Evolutionary conservation across 345 rosid species (phyloP).

Genomic region (Syzygium aqueum): DNA sequence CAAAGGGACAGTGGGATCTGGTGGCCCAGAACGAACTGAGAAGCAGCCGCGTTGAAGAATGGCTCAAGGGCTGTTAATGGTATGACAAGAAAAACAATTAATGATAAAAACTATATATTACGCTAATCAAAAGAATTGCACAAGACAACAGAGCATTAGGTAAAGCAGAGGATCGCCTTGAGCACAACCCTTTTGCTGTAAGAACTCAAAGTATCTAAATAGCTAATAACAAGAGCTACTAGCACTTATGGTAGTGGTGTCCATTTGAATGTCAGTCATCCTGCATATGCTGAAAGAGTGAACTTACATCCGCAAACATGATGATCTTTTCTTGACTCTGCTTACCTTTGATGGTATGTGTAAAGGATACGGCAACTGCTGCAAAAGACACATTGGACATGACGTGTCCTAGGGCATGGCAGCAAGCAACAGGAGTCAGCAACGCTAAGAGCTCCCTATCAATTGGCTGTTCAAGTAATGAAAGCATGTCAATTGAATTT

Average conservation of each 20-base stretch:
- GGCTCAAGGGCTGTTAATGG: constrained; percentile 79
- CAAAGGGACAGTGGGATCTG: constrained; percentile 71
- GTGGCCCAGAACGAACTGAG: constrained; percentile 89
- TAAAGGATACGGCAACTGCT: constrained; percentile 96
- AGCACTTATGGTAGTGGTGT: not conserved
- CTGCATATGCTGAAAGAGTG: not conserved
- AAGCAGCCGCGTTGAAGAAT: constrained; percentile 93
- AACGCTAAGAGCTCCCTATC: constrained; percentile 64
- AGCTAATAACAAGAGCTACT: not conserved
- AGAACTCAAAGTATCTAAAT: not conserved
- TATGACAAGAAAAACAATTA: not conserved
- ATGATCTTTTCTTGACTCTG: not conserved
- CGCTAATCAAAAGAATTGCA: not conserved
- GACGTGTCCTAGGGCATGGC: constrained; percentile 94
- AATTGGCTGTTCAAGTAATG: constrained; percentile 50
- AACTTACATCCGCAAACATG: not conserved
- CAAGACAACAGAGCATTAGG: not conserved
- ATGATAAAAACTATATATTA: not conserved
- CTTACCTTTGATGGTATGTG: constrained; percentile 87
- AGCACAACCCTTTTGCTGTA: not conserved
- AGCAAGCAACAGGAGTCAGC: constrained; percentile 80
- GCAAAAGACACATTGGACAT: constrained; percentile 92
- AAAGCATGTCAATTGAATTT: not conserved
- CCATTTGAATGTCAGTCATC: not conserved
- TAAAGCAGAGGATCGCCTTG: not conserved